Base-by-base conservation (phyloP, 306 rosid genomes). In the Glycine latifolia region DNA sequence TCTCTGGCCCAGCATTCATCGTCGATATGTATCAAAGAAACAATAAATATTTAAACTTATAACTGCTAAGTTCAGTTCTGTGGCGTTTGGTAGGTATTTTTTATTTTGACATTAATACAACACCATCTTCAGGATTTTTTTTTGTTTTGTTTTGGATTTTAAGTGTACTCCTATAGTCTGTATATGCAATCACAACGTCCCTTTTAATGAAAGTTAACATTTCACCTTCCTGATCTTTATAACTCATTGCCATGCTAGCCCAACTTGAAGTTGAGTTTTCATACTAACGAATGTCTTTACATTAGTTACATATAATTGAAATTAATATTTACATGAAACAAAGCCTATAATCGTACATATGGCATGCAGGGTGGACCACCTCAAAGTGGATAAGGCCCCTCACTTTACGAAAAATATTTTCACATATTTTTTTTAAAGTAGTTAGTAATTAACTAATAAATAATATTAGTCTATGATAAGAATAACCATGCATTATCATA, bases 141-240 rank as follows among this genome's bases (percentile, higher is more conserved):
- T 46, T 7, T 46, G 1, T 46, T 3, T 53, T 26, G 26, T 61
- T 4, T 31, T 62, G 63, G 61, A 55, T 55, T 55, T 58, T 17
- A 1, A 7, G 37, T 59, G 37, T 59, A 8, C 2, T 17, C 17
- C 37, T 17, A 59, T 59, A 20, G 65, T 17, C 5, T 20, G 1
- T 59, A 20, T 13, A 8, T 59, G 35, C 4, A 56, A 56, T 56
- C 31, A 15, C 10, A 16, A 56, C 10, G 62, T 56, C 62, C 31
- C 16, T 62, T 2, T 31, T 62, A 59, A 17, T 11, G 9, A 62
- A 62, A 11, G 3, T 33, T 12, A 60, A 62, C 68, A 62, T 62
- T 62, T 62, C 13, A 62, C 68, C 68, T 2, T 62, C 46, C 11
- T 62, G 16, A 62, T 62, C 65, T 59, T 59, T 54, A 54, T 13